A percentile compares a stretch with the other conserved stretches of the same genome.
Evolutionary conservation across 2,329 filamentous ascomycete genomes (phyloP).

Genomic region (Triangularia verruculosa): DNA sequence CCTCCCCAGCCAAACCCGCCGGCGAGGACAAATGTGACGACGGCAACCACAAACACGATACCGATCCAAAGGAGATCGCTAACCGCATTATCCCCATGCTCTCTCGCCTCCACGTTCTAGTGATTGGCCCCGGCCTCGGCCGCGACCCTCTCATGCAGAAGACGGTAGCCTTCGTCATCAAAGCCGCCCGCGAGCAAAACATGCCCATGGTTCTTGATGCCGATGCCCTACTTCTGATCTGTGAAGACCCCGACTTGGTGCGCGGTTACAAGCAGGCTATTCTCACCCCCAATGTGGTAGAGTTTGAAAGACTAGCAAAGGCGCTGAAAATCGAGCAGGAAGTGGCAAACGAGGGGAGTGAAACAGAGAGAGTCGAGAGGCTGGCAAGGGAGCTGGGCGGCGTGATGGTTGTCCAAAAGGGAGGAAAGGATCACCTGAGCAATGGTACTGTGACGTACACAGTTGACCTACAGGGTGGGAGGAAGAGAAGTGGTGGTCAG

Average conservation of each 20-base stretch:
- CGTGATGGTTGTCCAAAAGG: conserved; percentile 91
- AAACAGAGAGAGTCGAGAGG: conserved; percentile 54
- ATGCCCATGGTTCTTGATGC: conserved; percentile 89
- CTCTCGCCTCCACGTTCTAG: conserved; percentile 82
- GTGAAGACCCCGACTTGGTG: conserved; percentile 71
- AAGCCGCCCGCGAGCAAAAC: conserved; percentile 66
- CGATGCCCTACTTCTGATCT: conserved; percentile 78
- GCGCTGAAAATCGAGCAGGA: conserved; percentile 63
- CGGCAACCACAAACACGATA: conserved; percentile 17
- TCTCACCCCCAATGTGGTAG: conserved; percentile 90
- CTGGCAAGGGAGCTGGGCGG: conserved; percentile 77
- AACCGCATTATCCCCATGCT: conserved; percentile 74
- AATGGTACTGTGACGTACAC: conserved; percentile 73
- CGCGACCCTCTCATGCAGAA: conserved; percentile 88
- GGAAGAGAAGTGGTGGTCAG: conserved; percentile 90
- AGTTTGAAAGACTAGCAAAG: conserved; percentile 81
- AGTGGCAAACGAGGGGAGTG: conserved; percentile 38
- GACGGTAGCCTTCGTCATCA: conserved; percentile 75
- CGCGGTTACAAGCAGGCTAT: conserved; percentile 80
- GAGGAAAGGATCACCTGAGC: conserved; percentile 74
- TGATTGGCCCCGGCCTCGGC: conserved; percentile 88
- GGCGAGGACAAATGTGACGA: conserved; percentile 46
- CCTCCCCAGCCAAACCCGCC: conserved; percentile 38
- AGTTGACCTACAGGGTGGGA: conserved; percentile 74
- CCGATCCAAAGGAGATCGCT: conserved; percentile 60